A percentile compares a stretch with the other conserved stretches of the same genome.
These are phyloP conservation scores for Grifola frondosa DNA, from an alignment of 1,284 basidiomycete species.

Conservation along the genomic window DNA sequence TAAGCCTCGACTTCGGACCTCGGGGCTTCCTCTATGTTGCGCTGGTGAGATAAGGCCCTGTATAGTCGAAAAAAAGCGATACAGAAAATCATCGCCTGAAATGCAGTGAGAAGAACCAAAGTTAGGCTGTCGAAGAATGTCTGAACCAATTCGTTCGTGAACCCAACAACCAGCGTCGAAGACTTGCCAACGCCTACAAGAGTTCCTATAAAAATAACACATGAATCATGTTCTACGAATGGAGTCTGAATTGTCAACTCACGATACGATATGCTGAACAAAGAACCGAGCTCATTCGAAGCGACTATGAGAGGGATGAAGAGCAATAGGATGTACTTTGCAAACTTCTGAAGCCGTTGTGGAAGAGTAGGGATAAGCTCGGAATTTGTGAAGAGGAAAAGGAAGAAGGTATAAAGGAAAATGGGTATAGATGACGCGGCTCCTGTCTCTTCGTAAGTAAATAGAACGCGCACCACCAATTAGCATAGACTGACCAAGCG, in stretches of 20 bases:
- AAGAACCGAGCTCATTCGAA: slow-evolving; percentile 61
- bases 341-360: slow-evolving; percentile 42
- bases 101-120: slow-evolving; percentile 54
- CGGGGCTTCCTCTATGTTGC: slow-evolving; percentile 45
- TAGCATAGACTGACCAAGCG: slow-evolving; percentile 40
- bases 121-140: slow-evolving; percentile 58
- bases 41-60: slow-evolving; percentile 48
- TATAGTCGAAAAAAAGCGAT: slow-evolving; percentile 58
- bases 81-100: slow-evolving; percentile 56
- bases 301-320: slow-evolving; percentile 56
- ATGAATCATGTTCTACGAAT: neutral
- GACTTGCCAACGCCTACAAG: slow-evolving; percentile 8
- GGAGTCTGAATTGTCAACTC: slow-evolving; percentile 23
- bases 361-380: slow-evolving; percentile 57
- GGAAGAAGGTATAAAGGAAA: slow-evolving; percentile 53
- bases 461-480: neutral
- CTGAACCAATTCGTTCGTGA: slow-evolving; percentile 39
- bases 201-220: slow-evolving; percentile 5
- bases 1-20: slow-evolving; percentile 44
- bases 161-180: slow-evolving; percentile 41
- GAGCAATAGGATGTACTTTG: slow-evolving; percentile 46
- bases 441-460: slow-evolving; percentile 35
- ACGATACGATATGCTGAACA: slow-evolving; percentile 61
- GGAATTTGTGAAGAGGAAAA: slow-evolving; percentile 48
- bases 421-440: slow-evolving; percentile 57